phyloP scores from a whole-genome alignment of 768 basidiomycete species.

The Russula virescens region DNA sequence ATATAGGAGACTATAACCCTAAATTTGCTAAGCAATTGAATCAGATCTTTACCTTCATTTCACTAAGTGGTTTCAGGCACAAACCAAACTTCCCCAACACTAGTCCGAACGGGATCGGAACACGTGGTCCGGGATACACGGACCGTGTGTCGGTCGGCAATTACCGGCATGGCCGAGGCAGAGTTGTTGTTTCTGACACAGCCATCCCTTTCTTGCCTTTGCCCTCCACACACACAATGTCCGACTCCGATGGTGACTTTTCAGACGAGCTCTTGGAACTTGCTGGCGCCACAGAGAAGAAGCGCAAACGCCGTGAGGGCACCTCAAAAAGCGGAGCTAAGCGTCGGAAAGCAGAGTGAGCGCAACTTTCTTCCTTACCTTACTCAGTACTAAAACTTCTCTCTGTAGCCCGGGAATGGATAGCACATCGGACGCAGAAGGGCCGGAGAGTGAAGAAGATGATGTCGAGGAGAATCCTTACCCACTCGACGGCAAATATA shows the following conservation, averaged over 20 bases:
- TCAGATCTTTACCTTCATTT: too few species aligned
- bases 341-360: slow-evolving; percentile 72
- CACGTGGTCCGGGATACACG: neutral
- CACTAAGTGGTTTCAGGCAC: too few species aligned
- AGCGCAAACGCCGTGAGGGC: slow-evolving; percentile 53
- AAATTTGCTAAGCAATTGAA: too few species aligned
- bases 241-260: slow-evolving; percentile 47
- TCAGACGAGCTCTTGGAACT: slow-evolving; percentile 77
- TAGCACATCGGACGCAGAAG: slow-evolving; percentile 46
- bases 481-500: slow-evolving; percentile 88
- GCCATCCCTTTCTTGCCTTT: neutral
- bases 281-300: slow-evolving; percentile 62
- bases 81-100: too few species aligned
- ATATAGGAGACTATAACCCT: too few species aligned
- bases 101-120: neutral
- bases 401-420: slow-evolving; percentile 4
- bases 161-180: neutral
- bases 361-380: slow-evolving; percentile 6
- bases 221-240: slow-evolving; percentile 32
- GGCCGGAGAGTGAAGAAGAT: slow-evolving; percentile 58
- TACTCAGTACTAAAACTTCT: neutral
- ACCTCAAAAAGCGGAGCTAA: slow-evolving; percentile 44
- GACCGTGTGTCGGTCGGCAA: slow-evolving; percentile 1
- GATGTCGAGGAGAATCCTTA: slow-evolving; percentile 59
- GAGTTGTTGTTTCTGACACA: neutral